Evolutionary conservation across 2,329 filamentous ascomycete species (phyloP).

Genomic region (Microsporum audouinii): DNA sequence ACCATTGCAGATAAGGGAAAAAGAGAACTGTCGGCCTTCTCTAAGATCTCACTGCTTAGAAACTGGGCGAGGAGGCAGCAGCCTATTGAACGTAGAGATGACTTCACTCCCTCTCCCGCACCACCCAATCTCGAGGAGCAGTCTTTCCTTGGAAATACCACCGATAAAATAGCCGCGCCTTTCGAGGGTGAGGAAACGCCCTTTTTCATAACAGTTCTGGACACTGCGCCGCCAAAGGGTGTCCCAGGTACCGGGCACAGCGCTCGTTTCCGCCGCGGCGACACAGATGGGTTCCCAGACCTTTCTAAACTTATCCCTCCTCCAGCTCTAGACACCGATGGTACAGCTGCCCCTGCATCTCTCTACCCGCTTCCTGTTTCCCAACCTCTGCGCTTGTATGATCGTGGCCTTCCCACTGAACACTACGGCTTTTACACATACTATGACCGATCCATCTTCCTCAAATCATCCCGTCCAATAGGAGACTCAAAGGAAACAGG

Average conservation of each 20-base stretch:
- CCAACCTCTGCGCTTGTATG: slow-evolving; percentile 75
- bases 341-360: slow-evolving; percentile 58
- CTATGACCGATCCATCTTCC: slow-evolving; percentile 76
- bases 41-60: neutral
- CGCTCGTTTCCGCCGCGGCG: slow-evolving; percentile 11
- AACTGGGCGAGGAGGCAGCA: neutral
- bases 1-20: slow-evolving; percentile 34
- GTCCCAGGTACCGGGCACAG: slow-evolving; percentile 19
- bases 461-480: slow-evolving; percentile 48
- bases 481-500: slow-evolving; percentile 34
- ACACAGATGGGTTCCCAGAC: slow-evolving; percentile 29
- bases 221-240: slow-evolving; percentile 23
- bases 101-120: slow-evolving; percentile 36
- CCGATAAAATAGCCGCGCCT: slow-evolving; percentile 56
- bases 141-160: slow-evolving; percentile 73
- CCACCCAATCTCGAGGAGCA: slow-evolving; percentile 53
- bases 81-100: slow-evolving; percentile 16
- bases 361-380: slow-evolving; percentile 56
- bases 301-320: slow-evolving; percentile 49
- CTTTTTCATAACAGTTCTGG: slow-evolving; percentile 69
- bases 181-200: slow-evolving; percentile 81
- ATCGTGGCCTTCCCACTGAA: slow-evolving; percentile 67
- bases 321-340: slow-evolving; percentile 53
- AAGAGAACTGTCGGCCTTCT: neutral
- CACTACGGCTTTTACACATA: slow-evolving; percentile 93